Evolutionary conservation across 352 stramenopile genomes (phyloP), one percentile per base, ranked within the genome.

Genomic region (Aphanomyces astaci): DNA sequence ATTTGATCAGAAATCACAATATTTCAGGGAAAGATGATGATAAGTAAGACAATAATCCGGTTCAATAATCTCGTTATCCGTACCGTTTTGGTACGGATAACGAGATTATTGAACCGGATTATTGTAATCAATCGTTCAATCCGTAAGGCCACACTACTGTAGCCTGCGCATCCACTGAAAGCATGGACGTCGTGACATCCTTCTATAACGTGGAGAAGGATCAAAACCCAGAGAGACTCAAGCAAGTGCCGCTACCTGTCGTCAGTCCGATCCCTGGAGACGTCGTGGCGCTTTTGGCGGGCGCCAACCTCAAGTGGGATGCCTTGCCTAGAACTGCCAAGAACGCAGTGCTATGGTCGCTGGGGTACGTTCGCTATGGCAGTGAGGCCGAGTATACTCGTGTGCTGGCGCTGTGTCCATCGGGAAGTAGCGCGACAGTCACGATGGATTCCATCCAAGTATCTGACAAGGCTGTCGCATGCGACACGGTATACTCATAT

Each of bases 331-430:
- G 3, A n/a, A 40, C 28, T 13, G 40, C 40, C 27, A 33, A 66
- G 30, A 54, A 30, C 17, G 59, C 59, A 13, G 27, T 66, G 25
- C 32, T 66, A 9, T 66, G 59, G 59, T 31, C 59, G 46, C 27
- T 56, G 3, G 59, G 59, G 11, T 66, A 66, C 30, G 59, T 66
- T 53, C 59, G 59, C 7, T 33, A 27, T 25, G 59, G 59, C 9
- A 27, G 13, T 19, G 22, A 53, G 5, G 22, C 13, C 9, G 45
- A 53, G 19, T 53, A 53, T 24, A 25, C 45, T 25, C 45, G 45
- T 25, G 45, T 53, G 4, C 22, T 27, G 4, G 13, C 22, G 45
- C 9, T 53, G 13, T 43, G 36, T 43, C 36, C 36, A 15, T 43
- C 36, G 36, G 36, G 36, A 43, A 43, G 36, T 43, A 43, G 15